Evolutionary conservation across 768 basidiomycete genomes (phyloP).

Genomic region (Lactifluus pinguis): DNA sequence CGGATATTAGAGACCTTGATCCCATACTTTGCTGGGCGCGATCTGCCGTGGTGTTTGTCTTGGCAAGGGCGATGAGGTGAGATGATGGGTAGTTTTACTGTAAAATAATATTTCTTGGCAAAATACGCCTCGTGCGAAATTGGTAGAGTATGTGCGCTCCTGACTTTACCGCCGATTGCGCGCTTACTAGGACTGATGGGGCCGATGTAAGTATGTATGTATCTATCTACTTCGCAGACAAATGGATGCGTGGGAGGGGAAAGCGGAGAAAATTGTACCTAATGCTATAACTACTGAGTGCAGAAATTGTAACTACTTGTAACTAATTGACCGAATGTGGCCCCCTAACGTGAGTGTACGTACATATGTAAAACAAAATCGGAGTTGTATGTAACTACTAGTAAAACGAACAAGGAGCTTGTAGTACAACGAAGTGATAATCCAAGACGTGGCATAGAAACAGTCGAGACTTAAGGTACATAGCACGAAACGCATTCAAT

Average conservation of each 20-base stretch:
- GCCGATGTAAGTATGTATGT: conserved; percentile 1
- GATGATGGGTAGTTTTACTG: neutral
- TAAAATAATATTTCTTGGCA: neutral
- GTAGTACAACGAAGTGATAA: conserved; percentile 15
- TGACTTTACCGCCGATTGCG: neutral
- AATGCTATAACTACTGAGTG: conserved; percentile 17
- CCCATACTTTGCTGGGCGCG: neutral
- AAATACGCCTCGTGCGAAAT: conserved; percentile 5
- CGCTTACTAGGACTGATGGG: neutral
- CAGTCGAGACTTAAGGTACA: conserved; percentile 6
- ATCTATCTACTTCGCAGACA: conserved; percentile 17
- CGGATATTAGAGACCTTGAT: neutral
- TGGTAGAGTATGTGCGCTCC: neutral
- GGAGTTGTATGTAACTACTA: neutral
- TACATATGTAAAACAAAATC: no score
- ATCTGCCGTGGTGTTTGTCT: neutral
- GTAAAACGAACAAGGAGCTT: conserved; percentile 13
- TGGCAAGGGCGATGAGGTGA: neutral
- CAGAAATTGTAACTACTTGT: conserved; percentile 21
- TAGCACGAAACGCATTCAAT: conserved; percentile 1
- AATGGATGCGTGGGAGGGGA: conserved; percentile 3
- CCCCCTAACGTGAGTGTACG: conserved; percentile 1
- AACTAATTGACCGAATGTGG: conserved; percentile 11
- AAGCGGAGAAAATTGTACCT: neutral
- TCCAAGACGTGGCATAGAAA: conserved; percentile 15